phyloP scores from a whole-genome alignment of 495 filamentous ascomycete species.

The Aspergillus sparsus region DNA sequence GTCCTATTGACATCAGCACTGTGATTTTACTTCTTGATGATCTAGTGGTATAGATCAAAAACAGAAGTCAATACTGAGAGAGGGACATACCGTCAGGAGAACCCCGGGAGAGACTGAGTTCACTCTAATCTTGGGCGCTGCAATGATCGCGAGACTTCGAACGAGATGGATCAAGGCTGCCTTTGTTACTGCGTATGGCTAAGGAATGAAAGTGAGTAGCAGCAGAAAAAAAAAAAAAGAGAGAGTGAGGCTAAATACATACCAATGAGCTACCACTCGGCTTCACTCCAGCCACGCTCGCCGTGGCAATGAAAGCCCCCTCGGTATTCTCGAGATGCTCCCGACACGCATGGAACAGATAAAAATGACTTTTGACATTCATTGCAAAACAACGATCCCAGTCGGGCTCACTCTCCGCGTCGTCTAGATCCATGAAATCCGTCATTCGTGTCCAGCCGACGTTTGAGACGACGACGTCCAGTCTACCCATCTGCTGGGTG shows the following conservation, averaged over 20 bases:
- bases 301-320: slow-evolving; percentile 8
- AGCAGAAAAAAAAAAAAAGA: not conserved
- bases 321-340: slow-evolving; percentile 1
- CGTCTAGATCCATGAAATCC: slow-evolving; percentile 6
- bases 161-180: slow-evolving; percentile 9
- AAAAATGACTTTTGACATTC: slow-evolving; percentile 14
- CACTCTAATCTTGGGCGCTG: slow-evolving; percentile 3
- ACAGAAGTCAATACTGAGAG: not conserved
- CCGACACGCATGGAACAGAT: slow-evolving; percentile 7
- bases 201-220: too few species aligned
- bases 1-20: not conserved
- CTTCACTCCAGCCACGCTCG: slow-evolving; percentile 10
- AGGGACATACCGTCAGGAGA: not conserved
- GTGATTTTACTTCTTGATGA: too few species aligned
- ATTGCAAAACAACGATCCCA: slow-evolving; percentile 8
- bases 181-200: slow-evolving; percentile 9
- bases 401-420: slow-evolving; percentile 4
- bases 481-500: not conserved
- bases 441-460: slow-evolving; percentile 15
- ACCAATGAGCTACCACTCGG: slow-evolving; percentile 13
- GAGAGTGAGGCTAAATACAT: not conserved
- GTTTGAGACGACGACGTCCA: slow-evolving; percentile 13
- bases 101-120: slow-evolving; percentile 9
- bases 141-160: slow-evolving; percentile 6
- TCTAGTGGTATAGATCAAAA: not conserved